Percentiles rank a stretch among this genome's conserved stretches.
Evolutionary conservation across 106 monocot species (phyloP).

Genomic region (Xerophyta viscosa): DNA sequence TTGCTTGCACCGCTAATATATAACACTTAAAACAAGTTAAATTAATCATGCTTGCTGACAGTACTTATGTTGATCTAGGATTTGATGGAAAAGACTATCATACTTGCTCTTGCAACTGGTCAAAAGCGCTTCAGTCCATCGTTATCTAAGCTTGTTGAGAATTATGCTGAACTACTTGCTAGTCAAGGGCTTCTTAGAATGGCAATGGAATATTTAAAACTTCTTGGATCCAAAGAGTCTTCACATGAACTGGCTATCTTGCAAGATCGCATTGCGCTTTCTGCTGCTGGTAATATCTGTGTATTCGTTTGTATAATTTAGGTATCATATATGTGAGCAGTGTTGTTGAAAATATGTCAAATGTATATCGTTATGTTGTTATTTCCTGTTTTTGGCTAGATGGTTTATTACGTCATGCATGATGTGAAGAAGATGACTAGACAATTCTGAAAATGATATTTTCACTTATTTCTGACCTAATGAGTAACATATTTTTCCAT

Average conservation of each 20-base stretch:
- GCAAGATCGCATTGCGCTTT: constrained; percentile 57
- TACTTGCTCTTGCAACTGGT: constrained; percentile 75
- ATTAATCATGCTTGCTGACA: no score
- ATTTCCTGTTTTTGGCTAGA: no score
- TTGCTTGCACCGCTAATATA: not conserved
- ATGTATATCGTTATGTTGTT: no score
- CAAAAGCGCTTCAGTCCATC: constrained; percentile 68
- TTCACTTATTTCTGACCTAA: no score
- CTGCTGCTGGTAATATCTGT: constrained; percentile 33
- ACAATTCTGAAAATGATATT: no score
- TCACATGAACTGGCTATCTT: constrained; percentile 75
- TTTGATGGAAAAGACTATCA: constrained; percentile 93
- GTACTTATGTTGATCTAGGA: constrained; percentile 40
- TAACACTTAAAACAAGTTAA: no score
- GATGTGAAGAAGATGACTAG: no score
- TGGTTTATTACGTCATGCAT: no score
- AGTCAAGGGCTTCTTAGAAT: constrained; percentile 95
- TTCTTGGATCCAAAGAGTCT: constrained; percentile 62
- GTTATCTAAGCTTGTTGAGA: constrained; percentile 89
- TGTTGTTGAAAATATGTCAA: not conserved
- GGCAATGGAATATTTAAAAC: constrained; percentile 89
- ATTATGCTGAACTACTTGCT: constrained; percentile 86
- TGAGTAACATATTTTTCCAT: no score
- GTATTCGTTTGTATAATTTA: no score
- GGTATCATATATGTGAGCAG: no score